phyloP scores from a whole-genome alignment of 257 asterid species.

The Solanum boliviense region DNA sequence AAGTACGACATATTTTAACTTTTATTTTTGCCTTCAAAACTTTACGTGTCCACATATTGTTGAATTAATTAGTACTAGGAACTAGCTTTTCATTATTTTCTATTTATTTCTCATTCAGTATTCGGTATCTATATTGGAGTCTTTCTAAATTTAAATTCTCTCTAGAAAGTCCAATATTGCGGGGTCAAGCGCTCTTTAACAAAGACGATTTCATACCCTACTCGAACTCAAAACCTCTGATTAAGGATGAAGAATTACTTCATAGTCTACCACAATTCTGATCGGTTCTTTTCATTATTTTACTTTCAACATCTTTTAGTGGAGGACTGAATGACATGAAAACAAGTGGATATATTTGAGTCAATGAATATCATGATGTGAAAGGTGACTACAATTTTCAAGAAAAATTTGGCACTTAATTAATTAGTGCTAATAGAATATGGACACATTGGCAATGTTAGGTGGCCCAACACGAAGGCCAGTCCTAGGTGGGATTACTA shows the following conservation, averaged over 20 bases:
- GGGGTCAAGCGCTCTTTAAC: accelerated
- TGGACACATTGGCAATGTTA: neutral
- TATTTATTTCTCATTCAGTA: no score
- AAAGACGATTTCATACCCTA: no score
- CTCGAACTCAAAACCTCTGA: accelerated
- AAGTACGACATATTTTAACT: neutral
- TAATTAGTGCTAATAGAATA: neutral
- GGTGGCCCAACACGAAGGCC: neutral
- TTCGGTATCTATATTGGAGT: accelerated
- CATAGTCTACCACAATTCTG: no score
- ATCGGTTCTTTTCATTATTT: neutral
- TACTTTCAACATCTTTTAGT: neutral
- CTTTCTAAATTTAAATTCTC: no score
- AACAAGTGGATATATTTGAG: neutral
- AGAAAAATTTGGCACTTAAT: neutral
- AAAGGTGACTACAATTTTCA: neutral
- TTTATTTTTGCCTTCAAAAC: neutral
- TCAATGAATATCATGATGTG: neutral
- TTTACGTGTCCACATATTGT: neutral
- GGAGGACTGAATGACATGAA: neutral
- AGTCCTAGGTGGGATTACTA: neutral
- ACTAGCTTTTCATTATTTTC: no score
- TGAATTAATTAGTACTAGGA: neutral
- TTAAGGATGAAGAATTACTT: accelerated
- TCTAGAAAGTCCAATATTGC: no score